Evolutionary conservation across 2,329 filamentous ascomycete species (phyloP), one percentile per base, ranked within the genome.

Genomic region (Helotiales sp.): DNA sequence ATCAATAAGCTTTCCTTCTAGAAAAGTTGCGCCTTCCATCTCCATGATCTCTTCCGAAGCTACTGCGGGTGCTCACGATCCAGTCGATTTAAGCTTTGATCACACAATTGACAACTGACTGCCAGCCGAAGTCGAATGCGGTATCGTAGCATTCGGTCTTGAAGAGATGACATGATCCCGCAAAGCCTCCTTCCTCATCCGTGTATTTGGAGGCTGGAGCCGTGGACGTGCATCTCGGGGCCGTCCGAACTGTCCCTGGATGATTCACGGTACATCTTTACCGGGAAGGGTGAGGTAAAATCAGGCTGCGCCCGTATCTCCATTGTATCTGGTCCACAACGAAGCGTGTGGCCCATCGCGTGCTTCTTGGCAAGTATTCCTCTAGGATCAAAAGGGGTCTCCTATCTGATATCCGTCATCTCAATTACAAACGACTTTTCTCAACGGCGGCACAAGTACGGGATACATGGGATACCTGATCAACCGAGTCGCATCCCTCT

Each of bases 1-100:
- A n/a, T n/a, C n/a, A n/a, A n/a, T n/a, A n/a, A n/a, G n/a, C 27
- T 44, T 44, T 44, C 40, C 40, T 44, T 44, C 40, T 25, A 44
- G 40, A 44, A 44, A 12, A 25, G 5, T 19, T 7, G n/a, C 2
- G 34, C 34, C 19, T 38, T 19, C 34, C 34, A 7, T 38, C 40
- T 44, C 22, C 10, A 25, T 27, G 40, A 25, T 25, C 9, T 6
- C 1, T 27, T 24, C 40, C 5, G 6, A 15, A 40, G 40, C 40
- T 44, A 25, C 40, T 27, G 40, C 40, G 15, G 22, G 22, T 25
- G 6, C 12, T 15, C 10, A 12, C 19, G 22, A 5, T 15, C 3
- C 12, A 34, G 31, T 5, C n/a, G 10, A 34, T 34, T 10, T 34
- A 34, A 12, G 10, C 4, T 12, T 12, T 12, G 31, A 12, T 13